A percentile compares a stretch with the other conserved stretches of the same genome.
These are phyloP conservation scores for Phanerodontia chrysosporium DNA, from an alignment of 768 basidiomycete genomes.

Conservation along the genomic window DNA sequence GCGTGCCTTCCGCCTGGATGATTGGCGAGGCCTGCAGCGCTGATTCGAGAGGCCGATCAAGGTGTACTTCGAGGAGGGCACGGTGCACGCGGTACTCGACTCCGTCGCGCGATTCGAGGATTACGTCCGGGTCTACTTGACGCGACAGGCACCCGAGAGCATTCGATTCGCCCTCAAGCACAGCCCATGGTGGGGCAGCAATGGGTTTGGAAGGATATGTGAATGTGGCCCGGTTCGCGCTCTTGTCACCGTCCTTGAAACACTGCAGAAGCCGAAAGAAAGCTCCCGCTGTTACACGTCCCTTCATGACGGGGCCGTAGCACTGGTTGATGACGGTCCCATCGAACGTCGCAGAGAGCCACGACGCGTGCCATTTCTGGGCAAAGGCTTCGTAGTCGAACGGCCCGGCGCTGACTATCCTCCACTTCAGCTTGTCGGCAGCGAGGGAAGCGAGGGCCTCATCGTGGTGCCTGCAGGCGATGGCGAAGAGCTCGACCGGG, in stretches of 20 bases:
- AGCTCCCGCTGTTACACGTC: conserved; percentile 4
- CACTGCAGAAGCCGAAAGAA: conserved; percentile 11
- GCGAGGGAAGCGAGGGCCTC: conserved; percentile 12
- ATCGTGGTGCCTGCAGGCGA: conserved; percentile 10
- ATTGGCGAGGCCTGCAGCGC: background rate
- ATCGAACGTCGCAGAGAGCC: background rate
- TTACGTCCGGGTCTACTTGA: background rate
- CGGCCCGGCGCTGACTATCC: too few relatives aligned
- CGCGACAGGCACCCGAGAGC: background rate
- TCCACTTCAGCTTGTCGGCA: background rate
- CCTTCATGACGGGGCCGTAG: conserved; percentile 9
- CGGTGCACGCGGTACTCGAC: background rate
- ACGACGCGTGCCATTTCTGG: too few relatives aligned
- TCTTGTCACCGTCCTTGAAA: background rate
- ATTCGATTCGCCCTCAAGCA: background rate
- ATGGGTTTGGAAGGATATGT: background rate
- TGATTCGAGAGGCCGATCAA: background rate
- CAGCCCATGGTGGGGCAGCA: background rate
- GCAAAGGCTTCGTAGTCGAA: too few relatives aligned
- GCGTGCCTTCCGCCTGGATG: background rate
- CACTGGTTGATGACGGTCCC: background rate
- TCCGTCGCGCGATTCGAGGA: background rate
- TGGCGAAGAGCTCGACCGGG: conserved; percentile 11
- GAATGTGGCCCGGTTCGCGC: background rate
- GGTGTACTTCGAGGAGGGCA: background rate